These are phyloP conservation scores for Hypomontagnella monticulosa DNA, from an alignment of 495 filamentous ascomycete genomes.

Conservation along the genomic window DNA sequence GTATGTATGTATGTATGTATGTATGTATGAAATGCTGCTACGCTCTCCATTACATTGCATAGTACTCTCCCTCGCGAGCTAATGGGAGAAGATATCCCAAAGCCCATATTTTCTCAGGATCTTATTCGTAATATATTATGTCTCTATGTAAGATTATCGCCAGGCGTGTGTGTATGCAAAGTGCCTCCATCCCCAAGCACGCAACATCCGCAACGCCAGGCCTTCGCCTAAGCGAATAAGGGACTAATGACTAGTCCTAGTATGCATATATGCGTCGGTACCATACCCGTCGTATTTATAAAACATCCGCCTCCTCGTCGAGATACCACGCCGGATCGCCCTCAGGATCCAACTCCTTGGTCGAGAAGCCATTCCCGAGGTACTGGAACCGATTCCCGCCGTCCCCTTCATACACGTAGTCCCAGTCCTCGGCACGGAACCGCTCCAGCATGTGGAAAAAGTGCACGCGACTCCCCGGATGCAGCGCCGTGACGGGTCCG, in stretches of 20 bases:
- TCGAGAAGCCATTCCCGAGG: conserved; percentile 61
- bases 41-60: neutral
- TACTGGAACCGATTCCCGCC: conserved; percentile 55
- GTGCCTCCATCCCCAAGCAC: no score
- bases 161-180: no score
- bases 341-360: conserved; percentile 49
- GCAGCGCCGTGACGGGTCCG: conserved; percentile 60
- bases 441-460: conserved; percentile 61
- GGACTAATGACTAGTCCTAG: neutral
- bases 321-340: conserved; percentile 58
- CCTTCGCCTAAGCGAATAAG: neutral
- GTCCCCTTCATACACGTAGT: conserved; percentile 51
- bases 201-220: no score
- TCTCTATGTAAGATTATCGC: neutral
- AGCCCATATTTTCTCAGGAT: no score
- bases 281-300: conserved; percentile 1
- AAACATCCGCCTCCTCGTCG: conserved; percentile 35
- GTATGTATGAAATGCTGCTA: neutral
- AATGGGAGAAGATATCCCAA: no score
- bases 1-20: neutral
- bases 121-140: neutral
- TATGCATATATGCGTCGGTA: neutral
- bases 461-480: conserved; percentile 61
- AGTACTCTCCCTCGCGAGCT: no score
- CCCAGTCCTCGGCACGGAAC: conserved; percentile 62